Percentiles rank a stretch among this genome's conserved stretches.
phyloP scores from a whole-genome alignment of 345 rosid genomes.

The Citrus inodora region DNA sequence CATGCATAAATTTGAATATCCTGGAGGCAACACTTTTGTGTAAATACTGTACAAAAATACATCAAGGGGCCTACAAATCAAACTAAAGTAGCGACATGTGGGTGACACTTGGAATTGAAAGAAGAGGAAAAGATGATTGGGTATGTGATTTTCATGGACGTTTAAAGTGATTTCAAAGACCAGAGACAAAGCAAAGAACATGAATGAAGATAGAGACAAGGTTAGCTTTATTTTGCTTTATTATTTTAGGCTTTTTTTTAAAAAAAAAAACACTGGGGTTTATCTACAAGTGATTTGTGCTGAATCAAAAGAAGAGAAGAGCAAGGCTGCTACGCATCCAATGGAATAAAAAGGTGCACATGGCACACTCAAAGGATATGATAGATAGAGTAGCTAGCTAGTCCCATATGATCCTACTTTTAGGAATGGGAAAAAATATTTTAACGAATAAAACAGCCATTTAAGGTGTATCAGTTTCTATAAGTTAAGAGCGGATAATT shows the following conservation, averaged over 20 bases:
- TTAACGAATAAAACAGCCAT: background rate
- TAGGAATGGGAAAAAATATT: background rate
- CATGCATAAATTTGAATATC: constrained; percentile 39
- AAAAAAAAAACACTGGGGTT: background rate
- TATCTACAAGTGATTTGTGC: constrained; percentile 21
- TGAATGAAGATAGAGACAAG: constrained; percentile 31
- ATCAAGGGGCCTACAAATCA: constrained; percentile 32
- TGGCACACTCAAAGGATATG: constrained; percentile 15
- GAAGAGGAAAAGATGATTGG: constrained; percentile 19
- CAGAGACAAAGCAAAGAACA: constrained; percentile 52
- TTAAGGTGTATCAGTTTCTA: background rate
- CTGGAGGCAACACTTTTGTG: constrained; percentile 23
- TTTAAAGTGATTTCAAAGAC: constrained; percentile 32
- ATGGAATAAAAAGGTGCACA: constrained; percentile 30
- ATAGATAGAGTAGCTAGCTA: background rate
- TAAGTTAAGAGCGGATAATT: background rate
- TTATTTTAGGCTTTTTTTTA: constrained; percentile 26
- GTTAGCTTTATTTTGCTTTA: constrained; percentile 43
- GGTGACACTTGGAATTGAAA: constrained; percentile 25
- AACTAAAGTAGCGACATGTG: constrained; percentile 35
- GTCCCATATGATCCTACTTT: background rate
- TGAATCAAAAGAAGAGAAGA: constrained; percentile 34
- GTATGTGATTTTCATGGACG: constrained; percentile 9
- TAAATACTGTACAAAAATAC: constrained; percentile 11
- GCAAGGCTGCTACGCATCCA: constrained; percentile 17